phyloP scores from a whole-genome alignment of 2,329 filamentous ascomycete genomes.

The Beauveria medogensis region DNA sequence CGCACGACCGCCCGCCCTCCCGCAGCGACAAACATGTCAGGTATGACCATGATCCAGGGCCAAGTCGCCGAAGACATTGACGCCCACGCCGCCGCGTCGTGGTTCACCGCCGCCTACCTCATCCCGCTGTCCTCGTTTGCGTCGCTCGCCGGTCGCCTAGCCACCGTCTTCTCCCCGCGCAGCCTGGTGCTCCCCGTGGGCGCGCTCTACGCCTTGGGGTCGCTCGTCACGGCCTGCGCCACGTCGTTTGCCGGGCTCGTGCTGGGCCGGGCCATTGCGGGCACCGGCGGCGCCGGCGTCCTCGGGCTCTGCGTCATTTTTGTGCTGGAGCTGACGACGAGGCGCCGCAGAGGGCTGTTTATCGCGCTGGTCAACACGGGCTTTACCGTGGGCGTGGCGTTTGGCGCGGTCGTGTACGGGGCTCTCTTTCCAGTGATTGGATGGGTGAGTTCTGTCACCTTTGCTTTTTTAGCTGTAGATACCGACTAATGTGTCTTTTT shows the following conservation, averaged over 20 bases:
- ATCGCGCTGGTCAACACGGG: constrained; percentile 67
- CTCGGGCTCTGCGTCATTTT: constrained; percentile 68
- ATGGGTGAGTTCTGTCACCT: constrained; percentile 49
- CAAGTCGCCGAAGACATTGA: constrained; percentile 67
- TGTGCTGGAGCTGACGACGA: constrained; percentile 63
- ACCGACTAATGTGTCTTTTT: background rate
- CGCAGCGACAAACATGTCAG: constrained; percentile 61
- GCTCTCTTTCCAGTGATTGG: constrained; percentile 55
- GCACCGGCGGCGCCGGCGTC: constrained; percentile 62
- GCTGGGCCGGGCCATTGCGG: constrained; percentile 58
- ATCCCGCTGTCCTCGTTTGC: constrained; percentile 53
- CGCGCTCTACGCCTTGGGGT: constrained; percentile 50
- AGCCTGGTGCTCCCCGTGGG: constrained; percentile 56
- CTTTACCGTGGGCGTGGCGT: constrained; percentile 62
- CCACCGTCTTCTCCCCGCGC: constrained; percentile 64
- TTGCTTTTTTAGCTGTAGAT: no score
- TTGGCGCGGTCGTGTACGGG: constrained; percentile 64
- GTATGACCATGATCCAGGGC: constrained; percentile 74
- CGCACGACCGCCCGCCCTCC: background rate
- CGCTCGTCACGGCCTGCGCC: constrained; percentile 56
- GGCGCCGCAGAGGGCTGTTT: constrained; percentile 60
- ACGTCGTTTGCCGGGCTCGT: constrained; percentile 55
- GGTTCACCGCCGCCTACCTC: constrained; percentile 75
- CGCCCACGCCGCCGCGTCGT: constrained; percentile 64
- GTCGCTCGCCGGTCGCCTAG: constrained; percentile 63